Percentiles rank a stretch among this genome's conserved stretches.
phyloP scores from a whole-genome alignment of 2,329 filamentous ascomycete genomes.

The Endoconidiophora polonica region DNA sequence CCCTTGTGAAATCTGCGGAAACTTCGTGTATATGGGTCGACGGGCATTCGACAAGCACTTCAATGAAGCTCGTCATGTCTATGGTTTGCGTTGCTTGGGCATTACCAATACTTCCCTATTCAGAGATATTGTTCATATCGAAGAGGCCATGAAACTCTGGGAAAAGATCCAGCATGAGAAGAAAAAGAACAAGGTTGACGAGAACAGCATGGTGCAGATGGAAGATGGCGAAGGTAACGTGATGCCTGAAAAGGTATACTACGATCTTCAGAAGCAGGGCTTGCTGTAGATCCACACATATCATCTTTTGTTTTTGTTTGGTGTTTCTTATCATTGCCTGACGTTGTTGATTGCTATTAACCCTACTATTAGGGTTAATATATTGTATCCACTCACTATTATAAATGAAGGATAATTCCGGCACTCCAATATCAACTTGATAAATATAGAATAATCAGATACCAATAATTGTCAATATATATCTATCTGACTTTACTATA shows the following conservation, averaged over 20 bases:
- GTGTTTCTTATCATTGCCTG: too few relatives aligned
- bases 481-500: too few relatives aligned
- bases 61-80: constrained; percentile 82
- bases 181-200: constrained; percentile 57
- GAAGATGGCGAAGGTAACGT: constrained; percentile 95
- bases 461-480: too few relatives aligned
- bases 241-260: constrained; percentile 97
- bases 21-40: constrained; percentile 96
- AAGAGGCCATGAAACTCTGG: constrained; percentile 78
- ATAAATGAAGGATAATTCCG: too few relatives aligned
- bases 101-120: constrained; percentile 85
- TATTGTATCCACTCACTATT: too few relatives aligned
- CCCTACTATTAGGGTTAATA: constrained; percentile 10
- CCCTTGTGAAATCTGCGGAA: constrained; percentile 89
- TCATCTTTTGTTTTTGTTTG: too few relatives aligned
- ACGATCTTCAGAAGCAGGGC: constrained; percentile 85
- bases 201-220: constrained; percentile 89
- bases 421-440: too few relatives aligned
- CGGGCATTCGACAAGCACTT: constrained; percentile 98
- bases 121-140: constrained; percentile 82
- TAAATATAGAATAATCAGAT: too few relatives aligned
- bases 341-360: background rate
- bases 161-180: constrained; percentile 81
- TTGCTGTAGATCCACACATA: constrained; percentile 38
- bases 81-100: constrained; percentile 83